Conservation (phyloP, 129 eudicot species). For the Arctium minus region DNA sequence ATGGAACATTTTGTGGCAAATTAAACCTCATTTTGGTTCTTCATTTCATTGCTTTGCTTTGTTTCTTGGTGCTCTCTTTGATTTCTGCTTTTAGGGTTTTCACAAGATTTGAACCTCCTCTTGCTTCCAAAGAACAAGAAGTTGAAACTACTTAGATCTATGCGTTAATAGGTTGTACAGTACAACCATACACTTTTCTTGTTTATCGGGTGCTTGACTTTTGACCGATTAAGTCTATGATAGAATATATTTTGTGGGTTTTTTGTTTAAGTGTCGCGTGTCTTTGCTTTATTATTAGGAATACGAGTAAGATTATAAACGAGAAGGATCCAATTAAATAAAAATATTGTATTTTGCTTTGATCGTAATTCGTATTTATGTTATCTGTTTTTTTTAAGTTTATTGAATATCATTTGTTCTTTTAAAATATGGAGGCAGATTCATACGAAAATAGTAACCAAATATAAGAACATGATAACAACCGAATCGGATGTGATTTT, state of each 20-base stretch:
- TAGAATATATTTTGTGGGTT: background rate
- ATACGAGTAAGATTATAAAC: background rate
- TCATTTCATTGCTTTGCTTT: conserved; percentile 54
- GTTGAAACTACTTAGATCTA: conserved; percentile 29
- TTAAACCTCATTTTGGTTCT: conserved; percentile 51
- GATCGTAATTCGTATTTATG: background rate
- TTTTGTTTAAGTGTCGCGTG: background rate
- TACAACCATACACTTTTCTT: conserved; percentile 3
- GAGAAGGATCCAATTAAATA: background rate
- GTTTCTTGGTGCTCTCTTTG: conserved; percentile 67
- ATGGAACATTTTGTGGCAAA: conserved; percentile 75
- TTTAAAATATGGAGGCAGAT: background rate
- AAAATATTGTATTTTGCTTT: background rate
- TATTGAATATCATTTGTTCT: background rate
- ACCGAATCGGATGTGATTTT: too few species aligned
- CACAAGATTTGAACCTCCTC: conserved; percentile 67
- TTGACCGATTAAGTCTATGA: background rate
- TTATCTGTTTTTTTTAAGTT: background rate
- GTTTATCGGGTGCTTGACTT: background rate
- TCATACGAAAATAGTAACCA: too few species aligned
- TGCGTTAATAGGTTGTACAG: background rate
- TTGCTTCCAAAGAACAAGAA: conserved; percentile 41
- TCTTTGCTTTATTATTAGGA: background rate
- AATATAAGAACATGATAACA: too few species aligned
- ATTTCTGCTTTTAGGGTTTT: conserved; percentile 87